Base-by-base conservation (phyloP, 2,329 filamentous ascomycete species). In the Botrytis cinerea region DNA sequence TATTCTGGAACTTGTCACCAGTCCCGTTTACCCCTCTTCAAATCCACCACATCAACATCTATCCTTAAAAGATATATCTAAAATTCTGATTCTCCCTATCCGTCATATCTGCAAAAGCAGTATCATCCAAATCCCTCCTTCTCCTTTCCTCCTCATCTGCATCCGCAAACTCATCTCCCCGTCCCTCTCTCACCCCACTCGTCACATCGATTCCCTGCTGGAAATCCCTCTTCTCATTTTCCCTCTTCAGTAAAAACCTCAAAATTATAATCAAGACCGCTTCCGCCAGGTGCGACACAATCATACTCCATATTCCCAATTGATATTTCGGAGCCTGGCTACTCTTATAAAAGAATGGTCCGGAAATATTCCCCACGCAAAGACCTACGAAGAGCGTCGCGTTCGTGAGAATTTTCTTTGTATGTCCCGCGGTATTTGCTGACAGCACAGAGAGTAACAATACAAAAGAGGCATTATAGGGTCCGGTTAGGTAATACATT, bases 381-480 rank as follows among this genome's bases (percentile, higher is more conserved):
- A 86, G 87, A 3, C 84, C 86, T 0, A 84, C 67, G 16, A 85
- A 80, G 14, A 84, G 78, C 40, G 85, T 75, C 0, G 83, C 84
- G 67, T 85, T 86, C 70, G 82, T 81, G 16, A 83, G 83, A 45
- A 84, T 81, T 74, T 85, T 85, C 79, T 86, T 86, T 16, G 84
- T 84, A 72, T 86, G 83, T 0, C 84, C 84, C 0, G 74, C 76
- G 86, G 93, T 90, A 75, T 93, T 94, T 25, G 88, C 84, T 71
- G 82, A 84, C 46, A 87, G 80, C 73, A 87, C 84, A 5, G 70
- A 1, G 83, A 87, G 75, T 86, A 78, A 45, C 8, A 77, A 68
- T 0, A 76, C 75, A 18, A 74, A 77, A 2, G 75, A 61, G 10
- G 75, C 75, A 40, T 74, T 73, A 46, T 76, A 76, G 28, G 74